These are phyloP conservation scores for Coriaria nepalensis DNA, from an alignment of 306 rosid genomes.

Conservation along the genomic window DNA sequence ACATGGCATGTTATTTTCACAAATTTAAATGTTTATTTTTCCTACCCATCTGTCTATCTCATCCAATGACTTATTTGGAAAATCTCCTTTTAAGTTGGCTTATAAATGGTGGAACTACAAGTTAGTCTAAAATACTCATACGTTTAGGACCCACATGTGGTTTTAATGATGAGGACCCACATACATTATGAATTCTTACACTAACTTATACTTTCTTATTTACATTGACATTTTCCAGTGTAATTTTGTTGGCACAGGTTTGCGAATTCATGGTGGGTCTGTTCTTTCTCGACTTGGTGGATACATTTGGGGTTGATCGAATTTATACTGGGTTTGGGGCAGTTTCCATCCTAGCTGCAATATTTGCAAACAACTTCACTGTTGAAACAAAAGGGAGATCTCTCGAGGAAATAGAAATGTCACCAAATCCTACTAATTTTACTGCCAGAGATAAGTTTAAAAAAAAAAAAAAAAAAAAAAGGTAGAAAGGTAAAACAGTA, in stretches of 20 bases:
- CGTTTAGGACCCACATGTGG: too few species aligned
- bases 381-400: conserved; percentile 82
- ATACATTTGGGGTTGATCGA: conserved; percentile 70
- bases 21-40: not conserved
- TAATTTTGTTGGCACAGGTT: conserved; percentile 22
- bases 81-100: too few species aligned
- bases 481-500: too few species aligned
- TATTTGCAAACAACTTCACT: conserved; percentile 48
- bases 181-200: too few species aligned
- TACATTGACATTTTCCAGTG: not conserved
- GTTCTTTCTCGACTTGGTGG: conserved; percentile 71
- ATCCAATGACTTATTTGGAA: too few species aligned
- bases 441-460: conserved; percentile 24
- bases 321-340: conserved; percentile 65
- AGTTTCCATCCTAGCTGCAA: conserved; percentile 58
- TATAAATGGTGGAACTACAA: too few species aligned
- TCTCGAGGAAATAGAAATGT: conserved; percentile 77
- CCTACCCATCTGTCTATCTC: not conserved
- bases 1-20: too few species aligned
- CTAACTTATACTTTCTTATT: too few species aligned
- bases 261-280: conserved; percentile 85
- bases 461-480: not conserved
- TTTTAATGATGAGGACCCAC: too few species aligned
- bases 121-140: too few species aligned
- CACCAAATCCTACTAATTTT: conserved; percentile 26